Base-by-base conservation (phyloP, 768 basidiomycete genomes). In the Lenzites betulinus region DNA sequence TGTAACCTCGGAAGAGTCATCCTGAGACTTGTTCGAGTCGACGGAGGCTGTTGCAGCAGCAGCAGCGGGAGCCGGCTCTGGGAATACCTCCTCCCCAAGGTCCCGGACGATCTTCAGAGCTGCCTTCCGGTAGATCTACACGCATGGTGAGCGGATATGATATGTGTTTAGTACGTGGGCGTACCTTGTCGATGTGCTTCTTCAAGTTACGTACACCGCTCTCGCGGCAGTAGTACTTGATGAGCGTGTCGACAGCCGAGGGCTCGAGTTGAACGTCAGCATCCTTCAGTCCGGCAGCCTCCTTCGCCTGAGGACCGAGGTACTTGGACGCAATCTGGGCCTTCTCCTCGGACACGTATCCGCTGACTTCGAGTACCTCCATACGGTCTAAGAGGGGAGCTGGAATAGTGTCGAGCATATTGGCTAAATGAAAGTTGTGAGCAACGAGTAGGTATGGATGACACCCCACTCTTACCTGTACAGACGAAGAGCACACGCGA, bases 141-240 rank as follows among this genome's bases (percentile, higher is more conserved):
- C 5, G 52, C 6, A 22, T 13, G 13, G 9, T 56, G 25, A 38
- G 41, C n/a, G 20, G 46, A 36, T 20, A 11, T 22, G 28, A 22
- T 23, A 38, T 50, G 38, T n/a, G 12, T 43, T 12, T 15, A 47
- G 25, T 28, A 30, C 2, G 2, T 2, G 13, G 33, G 20, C 69
- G 2, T 60, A 93, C 94, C 87, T 98, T 98, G 70, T 99, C 96
- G 55, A 99, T 96, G 69, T 95, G 92, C 76, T 99, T 98, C 86
- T 98, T 98, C 72, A 99, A 70, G 70, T 95, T 94, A 50, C 97
- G 81, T 30, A 99, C 97, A 44, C 97, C 97, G 67, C 93, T 96
- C 78, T 99, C 97, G 23, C 97, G 83, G 71, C 93, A 95, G 74
- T 98, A 98, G 73, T 95, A 98, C 71, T 95, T 91, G 77, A 99